Base-by-base conservation (phyloP, 805 yeast genomes). In the Tetrapisispora arboricola region DNA sequence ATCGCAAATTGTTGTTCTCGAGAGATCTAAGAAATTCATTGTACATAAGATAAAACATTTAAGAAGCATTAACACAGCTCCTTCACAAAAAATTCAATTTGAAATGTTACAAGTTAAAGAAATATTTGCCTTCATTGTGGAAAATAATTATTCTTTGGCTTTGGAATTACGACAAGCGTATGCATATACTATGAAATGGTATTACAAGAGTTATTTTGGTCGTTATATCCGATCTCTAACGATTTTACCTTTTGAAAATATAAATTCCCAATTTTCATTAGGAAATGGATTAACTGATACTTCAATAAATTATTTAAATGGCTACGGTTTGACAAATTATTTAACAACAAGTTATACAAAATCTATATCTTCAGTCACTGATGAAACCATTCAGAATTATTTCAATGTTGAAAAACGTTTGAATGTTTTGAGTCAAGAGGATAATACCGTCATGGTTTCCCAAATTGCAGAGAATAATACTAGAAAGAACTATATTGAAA, bases 181-280 rank as follows among this genome's bases (percentile, higher is more conserved):
- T 58, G 65, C 79, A 16, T 78, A 78, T 53, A 90, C 97, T 2
- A 88, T 92, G 84, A 69, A 75, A 52, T 92, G 98, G 98, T 92
- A 90, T 64, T 92, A 92, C 58, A 69, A 72, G 43, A 73, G 81
- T 42, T 75, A 83, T 49, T 90, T 88, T 54, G 77, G 80, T 15
- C 75, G 87, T 47, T 88, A 87, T 61, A 60, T 80, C 29, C 75
- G 79, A 45, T 77, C 94, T 1, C 61, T 88, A 38, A 83, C 83
- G 44, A 76, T 76, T 48, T 60, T 86, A 44, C 74, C 71, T 32
- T 48, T 79, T 15, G 68, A 70, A 39, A 62, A 63, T 18, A 73
- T 80, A 8, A 92, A 80, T 46, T 70, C 66, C 43, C 67, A 67
- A 35, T 68, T 70, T 39, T 68, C 81, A 1, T 63, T 83, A 38